Conservation (phyloP, 1,139 yeast genomes). For the Diutina rugosa region DNA sequence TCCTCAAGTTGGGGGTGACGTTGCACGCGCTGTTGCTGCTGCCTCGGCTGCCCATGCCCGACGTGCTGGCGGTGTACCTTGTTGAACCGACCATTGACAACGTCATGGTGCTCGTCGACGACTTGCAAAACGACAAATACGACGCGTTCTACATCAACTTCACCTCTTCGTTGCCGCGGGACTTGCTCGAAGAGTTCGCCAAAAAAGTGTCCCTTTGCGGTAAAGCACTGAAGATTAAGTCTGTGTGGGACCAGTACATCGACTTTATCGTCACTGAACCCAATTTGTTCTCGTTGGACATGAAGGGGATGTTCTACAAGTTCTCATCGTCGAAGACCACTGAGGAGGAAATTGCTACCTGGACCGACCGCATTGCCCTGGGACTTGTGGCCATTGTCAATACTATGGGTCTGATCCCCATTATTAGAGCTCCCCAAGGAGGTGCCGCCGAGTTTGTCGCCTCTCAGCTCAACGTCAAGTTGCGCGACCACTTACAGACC, state of each 20-base stretch:
- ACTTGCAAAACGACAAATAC: constrained; percentile 61
- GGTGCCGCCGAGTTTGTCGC: constrained; percentile 96
- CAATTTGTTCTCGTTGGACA: constrained; percentile 69
- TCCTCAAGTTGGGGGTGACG: constrained; percentile 80
- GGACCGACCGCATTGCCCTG: constrained; percentile 60
- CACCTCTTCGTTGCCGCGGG: constrained; percentile 66
- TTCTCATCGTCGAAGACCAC: constrained; percentile 60
- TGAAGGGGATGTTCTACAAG: constrained; percentile 49
- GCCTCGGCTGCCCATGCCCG: constrained; percentile 69
- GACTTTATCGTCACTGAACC: constrained; percentile 92
- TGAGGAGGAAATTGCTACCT: constrained; percentile 59
- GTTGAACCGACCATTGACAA: constrained; percentile 79
- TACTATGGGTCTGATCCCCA: constrained; percentile 71
- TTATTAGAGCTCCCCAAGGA: constrained; percentile 80
- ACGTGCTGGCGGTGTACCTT: constrained; percentile 89
- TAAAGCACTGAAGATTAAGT: constrained; percentile 58
- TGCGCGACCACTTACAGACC: constrained; percentile 76
- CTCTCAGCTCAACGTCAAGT: constrained; percentile 64
- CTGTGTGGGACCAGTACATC: constrained; percentile 86
- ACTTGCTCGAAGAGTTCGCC: constrained; percentile 79
- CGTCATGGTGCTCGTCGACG: constrained; percentile 53
- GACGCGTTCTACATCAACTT: constrained; percentile 76
- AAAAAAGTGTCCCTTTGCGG: constrained; percentile 64
- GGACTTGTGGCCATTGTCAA: constrained; percentile 74
- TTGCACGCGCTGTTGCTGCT: constrained; percentile 66